Base-by-base conservation (phyloP, 352 stramenopile species). In the Pythium scleroteichum region DNA sequence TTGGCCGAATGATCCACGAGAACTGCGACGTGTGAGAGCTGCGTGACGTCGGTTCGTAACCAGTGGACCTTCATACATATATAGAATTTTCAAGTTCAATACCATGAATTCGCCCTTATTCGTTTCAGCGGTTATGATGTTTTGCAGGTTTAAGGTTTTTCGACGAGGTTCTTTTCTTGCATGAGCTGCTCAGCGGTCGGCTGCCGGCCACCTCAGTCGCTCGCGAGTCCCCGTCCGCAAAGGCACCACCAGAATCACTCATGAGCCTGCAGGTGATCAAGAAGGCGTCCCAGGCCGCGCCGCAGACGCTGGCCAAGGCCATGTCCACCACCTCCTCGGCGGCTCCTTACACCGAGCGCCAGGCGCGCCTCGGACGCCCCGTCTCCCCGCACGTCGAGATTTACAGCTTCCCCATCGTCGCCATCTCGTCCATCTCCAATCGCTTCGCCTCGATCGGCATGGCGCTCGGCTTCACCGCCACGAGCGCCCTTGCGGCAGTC, bases 381-480 rank as follows among this genome's bases (percentile, higher is more conserved):
- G 75, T 98, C 2, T 97, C 84, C 44, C 95, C 93, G 27, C 90
- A 98, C 62, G 84, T 98, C 12, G 92, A 79, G 32, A 96, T 97
- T 54, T 98, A 98, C 71, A 71, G 78, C 20, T 97, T 97, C 56
- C 87, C 93, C 10, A 69, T 96, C 5, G 80, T 72, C n/a, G 92
- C 92, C 22, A 52, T 98, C n/a, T 83, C 86, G 7, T 97, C 83
- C 29, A 97, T 98, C 69, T 87, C 81, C 33, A 97, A 96, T 48
- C 89, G 95, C 38, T 75, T 97, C 33, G 96, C 91, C 13, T 92
- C 89, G 13, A 78, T 89, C 19, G 68, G 66, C 17, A 73, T 98
- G 14, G 75, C 75, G 12, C 75, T 96, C 39, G 91, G 92, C 44
- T 75, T 84, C 32, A 75, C 49, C 14, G 70, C 77, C 41, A 52